These are phyloP conservation scores for Endogone sp. DNA, from an alignment of 192 early-diverging fungal species.

Conservation along the genomic window DNA sequence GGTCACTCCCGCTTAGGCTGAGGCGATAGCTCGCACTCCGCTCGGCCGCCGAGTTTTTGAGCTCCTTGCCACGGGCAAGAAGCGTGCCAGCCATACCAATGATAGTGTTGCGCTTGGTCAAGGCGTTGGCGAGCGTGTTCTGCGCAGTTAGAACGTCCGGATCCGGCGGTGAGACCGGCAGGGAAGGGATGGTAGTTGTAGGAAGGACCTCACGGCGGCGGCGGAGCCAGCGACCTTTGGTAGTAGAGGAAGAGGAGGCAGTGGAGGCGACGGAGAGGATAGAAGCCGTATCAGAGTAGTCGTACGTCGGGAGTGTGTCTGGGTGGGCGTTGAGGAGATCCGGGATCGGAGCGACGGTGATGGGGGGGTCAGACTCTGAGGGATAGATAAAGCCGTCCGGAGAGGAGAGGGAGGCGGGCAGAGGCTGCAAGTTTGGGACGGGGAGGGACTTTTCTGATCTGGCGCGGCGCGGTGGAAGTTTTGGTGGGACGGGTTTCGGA, in stretches of 20 bases:
- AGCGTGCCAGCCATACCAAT: constrained; percentile 1
- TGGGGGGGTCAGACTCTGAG: neutral
- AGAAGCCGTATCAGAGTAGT: neutral
- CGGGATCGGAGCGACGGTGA: neutral
- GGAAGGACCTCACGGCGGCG: no score
- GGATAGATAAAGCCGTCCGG: neutral
- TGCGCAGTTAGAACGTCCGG: neutral
- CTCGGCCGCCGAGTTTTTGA: neutral
- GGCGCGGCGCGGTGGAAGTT: neutral
- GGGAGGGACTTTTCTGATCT: neutral
- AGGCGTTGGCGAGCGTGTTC: neutral
- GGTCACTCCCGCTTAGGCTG: neutral
- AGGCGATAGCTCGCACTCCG: neutral
- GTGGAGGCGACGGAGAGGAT: neutral
- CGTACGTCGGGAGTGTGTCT: neutral
- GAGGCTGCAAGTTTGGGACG: neutral
- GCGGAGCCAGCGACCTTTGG: neutral
- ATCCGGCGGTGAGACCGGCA: no score
- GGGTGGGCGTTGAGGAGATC: neutral
- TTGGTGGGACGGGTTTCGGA: neutral
- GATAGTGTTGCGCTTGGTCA: neutral
- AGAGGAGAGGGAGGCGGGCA: neutral
- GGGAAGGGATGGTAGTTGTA: no score
- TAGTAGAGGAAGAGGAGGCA: neutral
- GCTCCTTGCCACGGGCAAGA: neutral